Percentiles rank a stretch among this genome's conserved stretches.
These are phyloP conservation scores for Fusarium sulawesiense DNA, from an alignment of 2,329 filamentous ascomycete genomes.

Conservation along the genomic window DNA sequence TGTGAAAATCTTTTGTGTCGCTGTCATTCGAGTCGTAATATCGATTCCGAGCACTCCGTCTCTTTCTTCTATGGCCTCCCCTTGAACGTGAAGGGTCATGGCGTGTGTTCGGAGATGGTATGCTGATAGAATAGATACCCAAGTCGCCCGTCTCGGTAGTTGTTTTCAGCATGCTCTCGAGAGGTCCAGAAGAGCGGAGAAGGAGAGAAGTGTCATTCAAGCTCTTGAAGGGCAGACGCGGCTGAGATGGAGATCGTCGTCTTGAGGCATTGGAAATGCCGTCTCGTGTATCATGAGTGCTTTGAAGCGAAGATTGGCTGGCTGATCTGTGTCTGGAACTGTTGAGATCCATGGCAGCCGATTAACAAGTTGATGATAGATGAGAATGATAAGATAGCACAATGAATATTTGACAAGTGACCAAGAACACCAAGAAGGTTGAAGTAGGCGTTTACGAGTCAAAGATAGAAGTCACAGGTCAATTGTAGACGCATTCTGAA, in stretches of 20 bases:
- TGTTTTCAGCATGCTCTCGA: conserved; percentile 74
- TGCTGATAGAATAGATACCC: conserved; percentile 67
- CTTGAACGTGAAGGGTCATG: conserved; percentile 47
- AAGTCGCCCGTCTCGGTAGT: conserved; percentile 75
- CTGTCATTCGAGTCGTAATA: conserved; percentile 50
- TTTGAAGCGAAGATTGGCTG: conserved; percentile 56
- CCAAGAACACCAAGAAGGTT: conserved; percentile 41
- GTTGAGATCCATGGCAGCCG: conserved; percentile 47
- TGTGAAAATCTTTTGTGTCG: conserved; percentile 55
- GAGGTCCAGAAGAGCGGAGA: conserved; percentile 62
- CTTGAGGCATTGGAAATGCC: conserved; percentile 30
- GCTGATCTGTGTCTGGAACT: conserved; percentile 49
- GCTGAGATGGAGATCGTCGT: conserved; percentile 39
- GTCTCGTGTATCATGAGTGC: conserved; percentile 47
- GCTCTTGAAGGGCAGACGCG: conserved; percentile 56
- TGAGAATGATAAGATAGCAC: conserved; percentile 28
- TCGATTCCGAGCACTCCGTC: conserved; percentile 44
- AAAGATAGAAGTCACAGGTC: conserved; percentile 34
- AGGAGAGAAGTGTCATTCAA: conserved; percentile 58
- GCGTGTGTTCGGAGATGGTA: conserved; percentile 48
- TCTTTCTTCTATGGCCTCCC: conserved; percentile 47
- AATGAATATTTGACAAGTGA: conserved; percentile 36
- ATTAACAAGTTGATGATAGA: conserved; percentile 20
- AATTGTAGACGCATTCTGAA: conserved; percentile 29
- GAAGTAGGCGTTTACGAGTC: conserved; percentile 34